phyloP scores from a whole-genome alignment of 2,329 filamentous ascomycete genomes.

The Stachybotrys chlorohalonatus region DNA sequence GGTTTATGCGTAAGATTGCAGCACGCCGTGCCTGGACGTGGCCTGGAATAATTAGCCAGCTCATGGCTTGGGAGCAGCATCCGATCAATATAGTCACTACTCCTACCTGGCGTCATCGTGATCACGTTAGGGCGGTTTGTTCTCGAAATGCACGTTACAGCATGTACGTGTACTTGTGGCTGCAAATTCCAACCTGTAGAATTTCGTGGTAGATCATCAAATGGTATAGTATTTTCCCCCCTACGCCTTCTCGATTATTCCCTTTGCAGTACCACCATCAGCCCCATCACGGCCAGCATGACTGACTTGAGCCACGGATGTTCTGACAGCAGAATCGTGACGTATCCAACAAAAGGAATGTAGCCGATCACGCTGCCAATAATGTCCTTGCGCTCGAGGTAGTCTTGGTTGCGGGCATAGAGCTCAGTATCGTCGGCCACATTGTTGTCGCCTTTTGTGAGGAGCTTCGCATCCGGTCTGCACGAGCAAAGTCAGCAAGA shows the following conservation, averaged over 20 bases:
- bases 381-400: slow-evolving; percentile 78
- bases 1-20: too few relatives aligned
- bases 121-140: too few relatives aligned
- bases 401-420: slow-evolving; percentile 80
- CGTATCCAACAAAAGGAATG: slow-evolving; percentile 91
- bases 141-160: too few relatives aligned
- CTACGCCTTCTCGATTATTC: slow-evolving; percentile 45
- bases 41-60: too few relatives aligned
- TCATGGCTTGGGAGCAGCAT: too few relatives aligned
- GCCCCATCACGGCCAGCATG: slow-evolving; percentile 88
- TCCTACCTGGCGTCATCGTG: too few relatives aligned
- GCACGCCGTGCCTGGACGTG: too few relatives aligned
- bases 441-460: slow-evolving; percentile 99
- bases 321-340: slow-evolving; percentile 91
- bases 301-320: slow-evolving; percentile 96
- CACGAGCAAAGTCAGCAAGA: slow-evolving; percentile 4
- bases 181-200: too few relatives aligned
- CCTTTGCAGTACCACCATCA: slow-evolving; percentile 85
- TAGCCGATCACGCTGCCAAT: slow-evolving; percentile 89
- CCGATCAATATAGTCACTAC: too few relatives aligned
- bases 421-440: slow-evolving; percentile 79
- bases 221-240: too few relatives aligned
- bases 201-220: too few relatives aligned
- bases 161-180: too few relatives aligned
- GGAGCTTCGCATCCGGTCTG: slow-evolving; percentile 56